Evolutionary conservation across 306 rosid species (phyloP).

Genomic region (Vigna hirtella): DNA sequence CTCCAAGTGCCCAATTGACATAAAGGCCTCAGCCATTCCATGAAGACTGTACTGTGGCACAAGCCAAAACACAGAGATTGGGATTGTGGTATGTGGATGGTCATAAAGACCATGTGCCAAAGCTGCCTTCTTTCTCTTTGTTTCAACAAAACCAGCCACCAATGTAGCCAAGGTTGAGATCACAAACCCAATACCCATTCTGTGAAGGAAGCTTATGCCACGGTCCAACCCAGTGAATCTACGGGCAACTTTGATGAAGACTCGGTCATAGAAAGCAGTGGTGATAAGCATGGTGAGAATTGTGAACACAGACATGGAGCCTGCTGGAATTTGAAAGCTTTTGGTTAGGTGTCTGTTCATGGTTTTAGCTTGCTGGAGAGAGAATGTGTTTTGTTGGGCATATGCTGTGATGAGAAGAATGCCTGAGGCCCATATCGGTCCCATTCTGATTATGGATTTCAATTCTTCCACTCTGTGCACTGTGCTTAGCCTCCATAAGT

Average conservation of each 20-base stretch:
- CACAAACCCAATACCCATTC: slow-evolving; percentile 90
- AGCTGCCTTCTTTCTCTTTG: slow-evolving; percentile 68
- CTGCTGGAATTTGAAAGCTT: slow-evolving; percentile 88
- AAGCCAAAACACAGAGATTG: slow-evolving; percentile 87
- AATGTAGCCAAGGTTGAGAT: slow-evolving; percentile 79
- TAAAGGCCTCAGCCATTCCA: slow-evolving; percentile 95
- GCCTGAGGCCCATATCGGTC: slow-evolving; percentile 96
- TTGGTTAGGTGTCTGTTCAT: slow-evolving; percentile 74
- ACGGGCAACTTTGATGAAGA: slow-evolving; percentile 69
- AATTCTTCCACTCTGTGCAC: slow-evolving; percentile 90
- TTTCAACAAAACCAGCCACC: slow-evolving; percentile 78
- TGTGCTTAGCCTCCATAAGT: slow-evolving; percentile 82
- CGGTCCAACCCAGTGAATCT: slow-evolving; percentile 81
- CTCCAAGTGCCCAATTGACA: slow-evolving; percentile 93
- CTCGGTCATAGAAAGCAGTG: slow-evolving; percentile 72
- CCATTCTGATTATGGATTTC: slow-evolving; percentile 86
- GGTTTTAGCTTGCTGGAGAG: slow-evolving; percentile 83
- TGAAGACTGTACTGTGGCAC: slow-evolving; percentile 89
- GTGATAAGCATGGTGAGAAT: slow-evolving; percentile 72
- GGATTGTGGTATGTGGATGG: slow-evolving; percentile 56
- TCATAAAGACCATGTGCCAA: slow-evolving; percentile 55
- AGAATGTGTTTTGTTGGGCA: slow-evolving; percentile 85
- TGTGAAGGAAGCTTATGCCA: slow-evolving; percentile 75
- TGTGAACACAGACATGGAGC: slow-evolving; percentile 87
- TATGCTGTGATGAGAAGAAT: slow-evolving; percentile 92